Base-by-base conservation (phyloP, 371 early-diverging fungal species). In the Coemansia sp. region DNA sequence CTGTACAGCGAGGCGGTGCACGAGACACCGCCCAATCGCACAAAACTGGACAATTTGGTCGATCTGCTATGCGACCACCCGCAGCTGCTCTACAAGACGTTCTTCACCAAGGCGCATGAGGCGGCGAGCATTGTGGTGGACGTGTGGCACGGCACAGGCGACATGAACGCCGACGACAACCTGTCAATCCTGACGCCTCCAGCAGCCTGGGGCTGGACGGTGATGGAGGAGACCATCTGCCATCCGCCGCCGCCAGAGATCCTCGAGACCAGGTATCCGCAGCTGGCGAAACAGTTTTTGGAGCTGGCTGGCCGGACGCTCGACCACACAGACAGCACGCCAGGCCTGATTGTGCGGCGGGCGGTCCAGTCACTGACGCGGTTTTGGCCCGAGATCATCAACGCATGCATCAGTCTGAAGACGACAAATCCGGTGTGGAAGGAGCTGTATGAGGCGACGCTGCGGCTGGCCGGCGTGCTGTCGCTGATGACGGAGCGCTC, bases 11-110 rank as follows among this genome's bases (percentile, higher is more conserved):
- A 69, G 39, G 75, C 70, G 0, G 69, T 74, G 33, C 38, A 63
- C 34, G 70, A 69, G 31, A 65, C 65, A 20, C 69, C 75, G 49
- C 75, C 70, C 20, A 74, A 74, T 51, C 75, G 75, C 66, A 69
- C 62, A 11, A 54, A 50, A 38, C 57, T 74, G 38, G 75, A 74
- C 70, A 39, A 62, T 10, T 52, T 74, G 26, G 65, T 59, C 3
- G 70, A 74, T 33, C 36, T 65, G n/a, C 49, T 74, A 3, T 64
- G 65, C 53, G 59, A 16, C 38, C 66, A 59, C 33, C 75, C 69
- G 12, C 20, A 11, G 7, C 42, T 74, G n/a, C 60, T 66, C 6
- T 74, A 69, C 54, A 36, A 58, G 0, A 14, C 36, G 31, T 62
- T 69, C 47, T 74, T 74, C 45, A 55, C 60, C n/a, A 69, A 61